A percentile compares a stretch with the other conserved stretches of the same genome.
These are phyloP conservation scores for Stephanodiscus triporus DNA, from an alignment of 108 stramenopile genomes.

Conservation along the genomic window DNA sequence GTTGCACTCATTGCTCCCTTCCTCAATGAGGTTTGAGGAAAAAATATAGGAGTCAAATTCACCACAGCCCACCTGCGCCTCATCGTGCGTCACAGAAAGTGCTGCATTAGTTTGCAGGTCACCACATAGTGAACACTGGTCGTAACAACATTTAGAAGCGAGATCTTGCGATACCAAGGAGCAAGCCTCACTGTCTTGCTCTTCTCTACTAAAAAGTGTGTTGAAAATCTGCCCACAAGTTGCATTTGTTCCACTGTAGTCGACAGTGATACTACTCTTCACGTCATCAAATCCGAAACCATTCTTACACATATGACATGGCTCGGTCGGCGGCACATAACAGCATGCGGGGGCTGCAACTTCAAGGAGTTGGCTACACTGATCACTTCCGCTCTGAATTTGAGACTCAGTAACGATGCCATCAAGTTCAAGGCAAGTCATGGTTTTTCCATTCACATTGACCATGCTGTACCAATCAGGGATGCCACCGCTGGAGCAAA, in stretches of 20 bases:
- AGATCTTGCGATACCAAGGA: conserved; percentile 40
- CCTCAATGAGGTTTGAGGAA: conserved; percentile 34
- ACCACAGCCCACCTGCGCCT: conserved; percentile 38
- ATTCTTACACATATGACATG: conserved; percentile 48
- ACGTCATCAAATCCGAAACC: conserved; percentile 32
- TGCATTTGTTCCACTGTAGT: conserved; percentile 38
- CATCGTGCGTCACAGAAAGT: conserved; percentile 36
- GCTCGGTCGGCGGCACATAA: conserved; percentile 44
- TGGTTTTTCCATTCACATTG: conserved; percentile 48
- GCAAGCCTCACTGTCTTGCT: conserved; percentile 42
- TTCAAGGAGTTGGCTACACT: conserved; percentile 42
- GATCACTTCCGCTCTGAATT: conserved; percentile 34
- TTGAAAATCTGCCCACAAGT: conserved; percentile 52
- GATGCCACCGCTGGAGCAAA: conserved; percentile 49
- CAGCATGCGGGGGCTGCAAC: conserved; percentile 51
- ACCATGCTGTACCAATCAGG: conserved; percentile 56
- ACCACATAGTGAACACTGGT: conserved; percentile 47
- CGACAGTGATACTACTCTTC: conserved; percentile 25
- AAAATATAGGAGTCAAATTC: conserved; percentile 53
- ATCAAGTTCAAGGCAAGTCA: conserved; percentile 54
- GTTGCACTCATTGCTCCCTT: conserved; percentile 38
- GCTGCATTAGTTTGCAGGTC: conserved; percentile 34
- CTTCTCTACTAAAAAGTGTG: conserved; percentile 46
- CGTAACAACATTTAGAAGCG: conserved; percentile 40
- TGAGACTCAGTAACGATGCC: conserved; percentile 31